Evolutionary conservation across 2,329 filamentous ascomycete genomes (phyloP).

Genomic region (Penicillium olsonii): DNA sequence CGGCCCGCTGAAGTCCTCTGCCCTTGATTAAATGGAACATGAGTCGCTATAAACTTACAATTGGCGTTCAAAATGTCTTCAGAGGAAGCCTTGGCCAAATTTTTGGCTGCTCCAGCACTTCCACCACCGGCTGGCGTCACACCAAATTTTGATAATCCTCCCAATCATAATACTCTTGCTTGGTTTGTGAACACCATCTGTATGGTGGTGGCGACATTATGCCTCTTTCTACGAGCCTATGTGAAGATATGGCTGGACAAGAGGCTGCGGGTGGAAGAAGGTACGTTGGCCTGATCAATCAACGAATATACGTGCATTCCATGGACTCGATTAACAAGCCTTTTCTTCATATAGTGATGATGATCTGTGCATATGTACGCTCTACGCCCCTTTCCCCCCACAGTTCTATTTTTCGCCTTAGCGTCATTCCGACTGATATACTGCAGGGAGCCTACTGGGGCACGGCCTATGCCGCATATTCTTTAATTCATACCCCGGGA

Average conservation of each 20-base stretch:
- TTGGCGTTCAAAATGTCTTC: slow-evolving; percentile 7
- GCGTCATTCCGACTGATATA: not conserved
- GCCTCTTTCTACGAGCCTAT: slow-evolving; percentile 18
- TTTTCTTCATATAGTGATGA: slow-evolving; percentile 4
- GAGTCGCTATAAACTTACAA: too few relatives aligned
- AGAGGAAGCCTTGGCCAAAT: slow-evolving; percentile 5
- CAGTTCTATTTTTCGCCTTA: not conserved
- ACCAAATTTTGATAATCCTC: slow-evolving; percentile 24
- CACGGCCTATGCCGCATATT: slow-evolving; percentile 17
- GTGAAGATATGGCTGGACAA: slow-evolving; percentile 19
- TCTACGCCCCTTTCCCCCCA: not conserved
- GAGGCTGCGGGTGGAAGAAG: slow-evolving; percentile 22
- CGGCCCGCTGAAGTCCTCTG: not conserved
- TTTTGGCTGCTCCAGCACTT: slow-evolving; percentile 19
- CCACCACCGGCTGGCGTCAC: slow-evolving; percentile 19
- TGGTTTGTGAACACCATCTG: slow-evolving; percentile 23
- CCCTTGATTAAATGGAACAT: not conserved
- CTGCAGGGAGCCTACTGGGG: slow-evolving; percentile 25
- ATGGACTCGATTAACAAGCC: not conserved
- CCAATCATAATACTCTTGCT: slow-evolving; percentile 22
- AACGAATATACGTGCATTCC: not conserved
- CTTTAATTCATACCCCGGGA: slow-evolving; percentile 17
- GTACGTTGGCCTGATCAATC: slow-evolving; percentile 6
- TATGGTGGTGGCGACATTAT: slow-evolving; percentile 18
- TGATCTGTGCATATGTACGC: slow-evolving; percentile 12